Base-by-base conservation (phyloP, 305 asterid species). In the Ilex paraguariensis region DNA sequence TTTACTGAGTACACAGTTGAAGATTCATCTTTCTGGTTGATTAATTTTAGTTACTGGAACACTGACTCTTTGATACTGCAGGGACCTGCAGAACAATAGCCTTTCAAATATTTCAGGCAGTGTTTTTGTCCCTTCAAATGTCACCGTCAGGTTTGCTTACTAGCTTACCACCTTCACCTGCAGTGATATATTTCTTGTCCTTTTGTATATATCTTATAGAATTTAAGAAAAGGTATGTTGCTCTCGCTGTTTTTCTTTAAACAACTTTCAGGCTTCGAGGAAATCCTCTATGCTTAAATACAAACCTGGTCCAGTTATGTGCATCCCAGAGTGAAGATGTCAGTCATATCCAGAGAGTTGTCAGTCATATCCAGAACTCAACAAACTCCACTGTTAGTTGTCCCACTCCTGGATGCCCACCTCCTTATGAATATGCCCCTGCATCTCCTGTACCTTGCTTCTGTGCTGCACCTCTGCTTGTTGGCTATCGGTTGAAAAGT, bases 401-500 rank as follows among this genome's bases (percentile, higher is more conserved):
- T 69, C 74, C 49, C 57, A 67, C 72, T 68, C 73, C 77, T 44
- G 15, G 69, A 39, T 94, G 99, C 75, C 95, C 95, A n/a, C 74
- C 69, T 10, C 83, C 79, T 57, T 87, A 66, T 45, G 85, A 87
- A 65, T 84, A 84, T 56, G 78, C 91, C 57, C 83, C 92, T 31
- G 66, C 83, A 62, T 68, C 83, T 74, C 82, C 93, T 31, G 54
- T 9, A 6, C 31, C 67, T 31, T 94, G 99, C 78, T 75, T 88
- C 73, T 94, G 99, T 77, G 88, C 92, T 60, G 91, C 75, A 55
- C 99, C 99, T 11, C 67, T 94, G 56, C 75, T 73, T 62, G 78
- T 94, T 66, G 96, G 96, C 62, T 94, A 86, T 70, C 84, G 99
- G 69, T 73, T 94, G 69, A 94, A 94, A 77, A 91, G 98, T 74